A percentile compares a stretch with the other conserved stretches of the same genome.
phyloP scores from a whole-genome alignment of 331 rosid genomes.

The Malus hybrid region DNA sequence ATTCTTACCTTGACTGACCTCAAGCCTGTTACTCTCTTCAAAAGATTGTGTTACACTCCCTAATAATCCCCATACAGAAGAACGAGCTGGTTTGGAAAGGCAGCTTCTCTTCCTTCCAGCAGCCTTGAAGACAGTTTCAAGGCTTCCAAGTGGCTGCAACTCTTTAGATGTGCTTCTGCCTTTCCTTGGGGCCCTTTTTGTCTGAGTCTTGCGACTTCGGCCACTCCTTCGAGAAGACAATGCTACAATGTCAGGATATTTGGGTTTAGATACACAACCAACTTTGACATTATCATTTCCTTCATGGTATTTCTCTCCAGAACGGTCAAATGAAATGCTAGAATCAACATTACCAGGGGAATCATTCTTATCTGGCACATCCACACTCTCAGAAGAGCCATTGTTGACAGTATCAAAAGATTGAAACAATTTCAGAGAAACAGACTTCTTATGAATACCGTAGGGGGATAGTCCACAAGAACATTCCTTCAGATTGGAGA shows the following conservation, averaged over 20 bases:
- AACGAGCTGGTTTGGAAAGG: conserved; percentile 62
- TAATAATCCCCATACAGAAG: conserved; percentile 75
- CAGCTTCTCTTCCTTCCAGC: conserved; percentile 78
- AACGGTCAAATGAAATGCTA: conserved; percentile 15
- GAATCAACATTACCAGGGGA: conserved; percentile 33
- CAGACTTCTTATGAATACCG: conserved; percentile 19
- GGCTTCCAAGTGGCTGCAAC: conserved; percentile 24
- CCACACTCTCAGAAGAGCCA: conserved; percentile 28
- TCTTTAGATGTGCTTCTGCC: conserved; percentile 37
- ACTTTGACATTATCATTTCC: conserved; percentile 37
- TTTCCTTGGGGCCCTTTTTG: conserved; percentile 55
- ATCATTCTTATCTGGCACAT: conserved; percentile 29
- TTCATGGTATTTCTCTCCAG: conserved; percentile 28
- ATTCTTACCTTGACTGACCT: conserved; percentile 33
- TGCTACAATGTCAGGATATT: conserved; percentile 21
- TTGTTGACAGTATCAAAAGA: conserved; percentile 24
- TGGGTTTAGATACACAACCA: conserved; percentile 34
- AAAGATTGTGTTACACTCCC: conserved; percentile 50
- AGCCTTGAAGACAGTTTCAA: conserved; percentile 31
- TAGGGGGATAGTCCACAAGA: conserved; percentile 15
- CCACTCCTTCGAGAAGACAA: conserved; percentile 47
- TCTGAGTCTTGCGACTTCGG: conserved; percentile 44
- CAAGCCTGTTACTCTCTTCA: conserved; percentile 40
- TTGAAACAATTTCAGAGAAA: conserved; percentile 36
- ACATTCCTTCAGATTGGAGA: conserved; percentile 31